Base-by-base conservation (phyloP, 1,139 yeast genomes). In the Candida albicans region DNA sequence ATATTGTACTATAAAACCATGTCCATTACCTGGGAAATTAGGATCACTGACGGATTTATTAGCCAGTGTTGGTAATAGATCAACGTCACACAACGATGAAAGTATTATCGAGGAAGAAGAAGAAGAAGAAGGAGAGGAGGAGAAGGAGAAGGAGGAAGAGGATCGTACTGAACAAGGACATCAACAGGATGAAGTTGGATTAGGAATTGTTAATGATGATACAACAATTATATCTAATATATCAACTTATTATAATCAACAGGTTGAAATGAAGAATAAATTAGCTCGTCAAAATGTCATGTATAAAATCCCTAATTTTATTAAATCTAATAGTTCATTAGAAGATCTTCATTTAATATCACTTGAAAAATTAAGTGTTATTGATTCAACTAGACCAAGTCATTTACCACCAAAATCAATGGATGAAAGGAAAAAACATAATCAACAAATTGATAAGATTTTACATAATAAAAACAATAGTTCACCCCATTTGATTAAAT, bases 301-400 rank as follows among this genome's bases (percentile, higher is more conserved):
- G 48, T 67, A 68, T 47, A 71, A 67, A 48, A 53, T 73, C 27
- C 79, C 79, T 1, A 64, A 56, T 33, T 73, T 56, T 45, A 62
- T 73, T 30, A 68, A 61, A 48, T 64, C 73, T 2, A 78, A 73
- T 50, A 61, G 70, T 8, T 70, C 75, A n/a, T 52, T 68, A 37
- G 77, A 73, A 37, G 77, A 72, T 45, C 54, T 73, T 41, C 62
- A 62, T 35, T 58, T 72, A 33, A 62, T 73, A 5, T 70, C 76
- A n/a, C 67, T 66, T 1, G 78, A 73, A 49, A 73, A 73, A 43
- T 58, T 73, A 40, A 63, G 57, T 38, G 55, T 57, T 11, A 52
- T 73, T 18, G 77, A 73, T 52, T 77, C 71, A 52, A 64, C 75
- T 3, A 61, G 79, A 43, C 79, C 79, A 15, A 72, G 72, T 32